Conservation (phyloP, 257 asterid genomes). For the Nicotiana attenuata region DNA sequence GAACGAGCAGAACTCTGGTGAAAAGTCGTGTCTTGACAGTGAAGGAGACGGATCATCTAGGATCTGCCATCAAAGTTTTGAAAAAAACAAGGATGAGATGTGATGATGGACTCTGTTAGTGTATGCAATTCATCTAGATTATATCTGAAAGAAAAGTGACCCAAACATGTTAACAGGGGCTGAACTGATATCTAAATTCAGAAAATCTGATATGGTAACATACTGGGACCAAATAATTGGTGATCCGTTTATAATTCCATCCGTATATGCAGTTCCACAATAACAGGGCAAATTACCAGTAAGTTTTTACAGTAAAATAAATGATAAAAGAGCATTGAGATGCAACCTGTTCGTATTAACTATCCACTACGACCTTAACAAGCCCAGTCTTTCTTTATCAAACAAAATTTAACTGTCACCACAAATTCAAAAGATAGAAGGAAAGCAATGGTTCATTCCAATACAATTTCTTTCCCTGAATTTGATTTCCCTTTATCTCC, state of each 20-base stretch:
- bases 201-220: not conserved
- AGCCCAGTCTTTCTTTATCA: not conserved
- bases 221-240: not conserved
- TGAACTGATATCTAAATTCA: not conserved
- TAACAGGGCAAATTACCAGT: not conserved
- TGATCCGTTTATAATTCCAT: not conserved
- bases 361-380: not conserved
- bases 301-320: not conserved
- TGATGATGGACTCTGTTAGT: not conserved
- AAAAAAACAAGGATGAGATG: slow-evolving; percentile 13
- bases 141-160: not conserved
- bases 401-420: not conserved
- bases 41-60: slow-evolving; percentile 98
- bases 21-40: slow-evolving; percentile 50
- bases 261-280: not conserved
- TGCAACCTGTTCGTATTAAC: not conserved
- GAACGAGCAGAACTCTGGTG: slow-evolving; percentile 83
- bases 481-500: not conserved
- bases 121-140: not conserved
- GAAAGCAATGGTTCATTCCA: not conserved
- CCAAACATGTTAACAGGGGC: not conserved
- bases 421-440: not conserved
- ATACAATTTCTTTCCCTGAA: not conserved
- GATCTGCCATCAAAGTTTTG: slow-evolving; percentile 37
- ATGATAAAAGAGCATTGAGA: not conserved